Conservation (phyloP, 2,329 filamentous ascomycete species). For the Cucurbitaria berberidis region DNA sequence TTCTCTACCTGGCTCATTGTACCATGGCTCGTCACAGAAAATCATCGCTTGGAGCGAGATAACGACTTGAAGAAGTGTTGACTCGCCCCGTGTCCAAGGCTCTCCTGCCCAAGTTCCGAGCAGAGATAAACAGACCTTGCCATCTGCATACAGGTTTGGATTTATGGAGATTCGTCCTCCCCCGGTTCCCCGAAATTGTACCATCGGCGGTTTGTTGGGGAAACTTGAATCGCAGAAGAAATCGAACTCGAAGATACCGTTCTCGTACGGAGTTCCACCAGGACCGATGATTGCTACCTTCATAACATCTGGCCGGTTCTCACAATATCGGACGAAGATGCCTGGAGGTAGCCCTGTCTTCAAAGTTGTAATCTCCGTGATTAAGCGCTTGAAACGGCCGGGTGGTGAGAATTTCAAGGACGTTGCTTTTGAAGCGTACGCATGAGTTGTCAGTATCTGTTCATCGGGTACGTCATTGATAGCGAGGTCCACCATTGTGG, state of each 20-base stretch:
- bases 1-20: slow-evolving; percentile 59
- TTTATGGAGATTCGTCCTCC: slow-evolving; percentile 53
- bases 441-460: slow-evolving; percentile 39
- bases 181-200: slow-evolving; percentile 56
- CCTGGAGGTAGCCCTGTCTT: slow-evolving; percentile 57
- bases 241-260: slow-evolving; percentile 63
- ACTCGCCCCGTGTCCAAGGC: slow-evolving; percentile 54
- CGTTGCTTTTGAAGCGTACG: slow-evolving; percentile 19
- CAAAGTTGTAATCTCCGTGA: slow-evolving; percentile 54
- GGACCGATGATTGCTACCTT: slow-evolving; percentile 60
- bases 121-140: slow-evolving; percentile 46
- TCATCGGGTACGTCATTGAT: slow-evolving; percentile 49
- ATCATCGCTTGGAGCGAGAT: slow-evolving; percentile 66
- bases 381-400: slow-evolving; percentile 55
- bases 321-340: slow-evolving; percentile 58
- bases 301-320: slow-evolving; percentile 57
- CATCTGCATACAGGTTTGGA: slow-evolving; percentile 59
- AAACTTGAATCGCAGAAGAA: slow-evolving; percentile 54
- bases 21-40: slow-evolving; percentile 60
- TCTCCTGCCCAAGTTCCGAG: slow-evolving; percentile 52
- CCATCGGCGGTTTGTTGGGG: slow-evolving; percentile 51
- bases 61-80: slow-evolving; percentile 60
- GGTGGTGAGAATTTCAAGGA: slow-evolving; percentile 15
- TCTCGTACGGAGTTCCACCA: slow-evolving; percentile 59
- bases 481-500: neutral